These are phyloP conservation scores for Solanum ahanhuiri DNA, from an alignment of 257 asterid species.

Conservation along the genomic window DNA sequence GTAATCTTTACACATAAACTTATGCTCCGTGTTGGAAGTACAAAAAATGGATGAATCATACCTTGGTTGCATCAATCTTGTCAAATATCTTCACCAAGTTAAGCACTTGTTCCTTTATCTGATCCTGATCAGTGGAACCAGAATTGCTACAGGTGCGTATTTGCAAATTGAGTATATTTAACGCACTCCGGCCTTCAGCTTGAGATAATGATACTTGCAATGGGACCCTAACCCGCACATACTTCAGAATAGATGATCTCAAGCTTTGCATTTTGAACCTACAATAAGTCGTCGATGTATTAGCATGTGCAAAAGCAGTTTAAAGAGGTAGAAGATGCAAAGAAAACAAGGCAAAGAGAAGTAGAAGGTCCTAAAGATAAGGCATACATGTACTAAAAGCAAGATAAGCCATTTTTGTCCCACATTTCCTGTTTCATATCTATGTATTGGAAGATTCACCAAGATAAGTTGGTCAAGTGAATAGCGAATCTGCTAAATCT, in stretches of 20 bases:
- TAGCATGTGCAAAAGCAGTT: background rate
- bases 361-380: background rate
- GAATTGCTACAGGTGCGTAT: slow-evolving; percentile 22
- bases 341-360: background rate
- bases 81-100: slow-evolving; percentile 53
- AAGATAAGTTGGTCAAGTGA: background rate
- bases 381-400: background rate
- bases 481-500: background rate
- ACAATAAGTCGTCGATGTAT: background rate
- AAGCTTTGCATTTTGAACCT: slow-evolving; percentile 24
- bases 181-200: slow-evolving; percentile 6
- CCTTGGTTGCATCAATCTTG: slow-evolving; percentile 49
- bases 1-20: background rate
- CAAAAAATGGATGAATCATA: background rate
- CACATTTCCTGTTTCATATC: background rate
- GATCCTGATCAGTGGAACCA: slow-evolving; percentile 21
- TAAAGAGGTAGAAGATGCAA: background rate
- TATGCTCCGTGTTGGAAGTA: background rate
- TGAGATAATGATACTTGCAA: slow-evolving; percentile 8
- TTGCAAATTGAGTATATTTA: slow-evolving; percentile 12
- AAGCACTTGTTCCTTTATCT: slow-evolving; percentile 42
- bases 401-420: background rate
- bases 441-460: background rate
- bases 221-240: slow-evolving; percentile 35
- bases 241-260: slow-evolving; percentile 29